Evolutionary conservation across 495 filamentous ascomycete species (phyloP).

Genomic region (Podospora comata): DNA sequence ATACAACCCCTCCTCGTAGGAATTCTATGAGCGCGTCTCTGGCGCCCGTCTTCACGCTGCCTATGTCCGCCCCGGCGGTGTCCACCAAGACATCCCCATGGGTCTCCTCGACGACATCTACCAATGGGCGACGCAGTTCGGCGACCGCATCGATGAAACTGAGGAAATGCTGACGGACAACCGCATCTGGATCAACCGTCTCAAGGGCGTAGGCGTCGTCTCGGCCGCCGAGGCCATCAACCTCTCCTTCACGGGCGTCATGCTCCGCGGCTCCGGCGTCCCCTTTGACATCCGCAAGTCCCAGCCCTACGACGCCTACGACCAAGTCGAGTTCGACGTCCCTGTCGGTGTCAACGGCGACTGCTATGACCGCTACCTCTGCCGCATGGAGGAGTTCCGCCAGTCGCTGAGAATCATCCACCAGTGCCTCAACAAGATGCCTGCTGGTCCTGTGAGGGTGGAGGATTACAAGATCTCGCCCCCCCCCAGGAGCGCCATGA

Average conservation of each 20-base stretch:
- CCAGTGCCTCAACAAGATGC: constrained; percentile 99
- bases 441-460: constrained; percentile 84
- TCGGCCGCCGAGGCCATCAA: constrained; percentile 89
- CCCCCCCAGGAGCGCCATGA: constrained; percentile 95
- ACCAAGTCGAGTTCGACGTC: constrained; percentile 95
- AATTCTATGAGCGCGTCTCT: constrained; percentile 99
- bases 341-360: constrained; percentile 95
- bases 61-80: constrained; percentile 96
- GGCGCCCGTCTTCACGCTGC: constrained; percentile 97
- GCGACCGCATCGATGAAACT: constrained; percentile 98
- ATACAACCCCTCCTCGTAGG: constrained; percentile 49
- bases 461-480: constrained; percentile 99
- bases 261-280: constrained; percentile 96
- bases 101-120: constrained; percentile 99
- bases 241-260: constrained; percentile 93
- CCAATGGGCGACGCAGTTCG: constrained; percentile 99
- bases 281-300: constrained; percentile 97
- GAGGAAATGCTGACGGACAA: constrained; percentile 99
- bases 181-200: constrained; percentile 95
- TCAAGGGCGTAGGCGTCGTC: constrained; percentile 88
- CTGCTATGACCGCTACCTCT: constrained; percentile 98
- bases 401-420: constrained; percentile 97
- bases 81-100: constrained; percentile 89
- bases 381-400: constrained; percentile 99
- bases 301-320: constrained; percentile 95